Conservation (phyloP, 257 asterid species). For the Gentiana dahurica region DNA sequence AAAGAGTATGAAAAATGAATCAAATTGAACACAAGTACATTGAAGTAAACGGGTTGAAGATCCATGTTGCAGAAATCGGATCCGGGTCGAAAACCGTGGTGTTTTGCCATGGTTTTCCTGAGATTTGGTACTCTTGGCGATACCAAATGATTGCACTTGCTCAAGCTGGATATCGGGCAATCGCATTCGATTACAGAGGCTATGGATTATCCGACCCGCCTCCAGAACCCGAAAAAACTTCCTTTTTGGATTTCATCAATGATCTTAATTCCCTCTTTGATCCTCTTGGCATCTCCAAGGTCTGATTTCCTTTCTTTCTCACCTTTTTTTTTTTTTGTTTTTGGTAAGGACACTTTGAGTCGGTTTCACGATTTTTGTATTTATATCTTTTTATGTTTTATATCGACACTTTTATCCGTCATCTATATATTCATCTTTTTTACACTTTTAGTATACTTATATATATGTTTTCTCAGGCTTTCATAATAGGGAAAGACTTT, state of each 20-base stretch:
- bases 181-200: conserved; percentile 26
- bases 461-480: conserved; percentile 34
- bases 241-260: conserved; percentile 25
- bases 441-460: no score
- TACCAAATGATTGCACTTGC: conserved; percentile 25
- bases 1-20: no score
- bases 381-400: no score
- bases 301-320: no score
- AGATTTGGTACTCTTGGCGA: conserved; percentile 30
- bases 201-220: conserved; percentile 44
- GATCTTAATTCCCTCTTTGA: conserved; percentile 39
- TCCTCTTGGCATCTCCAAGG: conserved; percentile 34
- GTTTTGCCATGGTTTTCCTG: conserved; percentile 25
- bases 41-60: conserved; percentile 23
- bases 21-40: conserved; percentile 17
- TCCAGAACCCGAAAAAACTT: conserved; percentile 31
- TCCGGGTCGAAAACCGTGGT: conserved; percentile 9
- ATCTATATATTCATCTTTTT: no score
- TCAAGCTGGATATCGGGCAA: conserved; percentile 19
- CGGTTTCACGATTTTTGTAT: no score
- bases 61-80: conserved; percentile 20
- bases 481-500: conserved; percentile 41
- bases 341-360: no score
- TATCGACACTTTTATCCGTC: no score
- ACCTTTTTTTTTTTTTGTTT: no score